Evolutionary conservation across 2,329 filamentous ascomycete genomes (phyloP), one percentile per base, ranked within the genome.

Genomic region (Xylariaceae sp.): DNA sequence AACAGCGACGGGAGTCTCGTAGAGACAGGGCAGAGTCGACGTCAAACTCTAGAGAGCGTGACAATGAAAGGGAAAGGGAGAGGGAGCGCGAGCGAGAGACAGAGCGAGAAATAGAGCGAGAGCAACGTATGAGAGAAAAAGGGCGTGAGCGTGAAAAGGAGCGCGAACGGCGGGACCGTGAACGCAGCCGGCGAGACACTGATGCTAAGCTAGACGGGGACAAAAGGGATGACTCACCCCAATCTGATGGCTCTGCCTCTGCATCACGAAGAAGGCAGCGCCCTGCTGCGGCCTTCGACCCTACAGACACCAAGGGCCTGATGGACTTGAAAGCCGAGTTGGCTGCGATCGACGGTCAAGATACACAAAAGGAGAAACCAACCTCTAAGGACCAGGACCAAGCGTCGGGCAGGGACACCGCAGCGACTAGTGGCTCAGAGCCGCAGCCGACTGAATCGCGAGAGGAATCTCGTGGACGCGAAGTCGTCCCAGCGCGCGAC

Each of bases 241-340:
- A 47, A 6, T 67, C 70, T 0, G 76, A 79, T 21, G 75, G 74
- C 21, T 73, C 78, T 40, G 70, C 65, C n/a, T 75, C 73, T 18
- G 68, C 70, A 47, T 57, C 69, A 7, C 71, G 72, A 18, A 75
- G 79, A 42, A 74, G 75, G 6, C 66, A 66, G 20, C 74, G 73
- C 16, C 63, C 70, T 37, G 73, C 78, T 0, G 68, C 71, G 42
- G 73, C 72, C 1, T 85, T 85, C 57, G 74, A 83, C 54, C 81
- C 81, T 5, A 84, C 79, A 23, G 78, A 85, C 60, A 75, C 80
- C 2, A 75, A 74, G 26, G 79, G 79, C 16, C 61, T 85, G 16
- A 75, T 74, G 53, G 77, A 78, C 9, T 68, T 84, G 42, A 81
- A 82, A 63, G 77, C 81, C 20, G 75, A 83, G 62, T 69, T 82